These are phyloP conservation scores for Aspergillus haitiensis DNA, from an alignment of 495 filamentous ascomycete species.

Conservation along the genomic window DNA sequence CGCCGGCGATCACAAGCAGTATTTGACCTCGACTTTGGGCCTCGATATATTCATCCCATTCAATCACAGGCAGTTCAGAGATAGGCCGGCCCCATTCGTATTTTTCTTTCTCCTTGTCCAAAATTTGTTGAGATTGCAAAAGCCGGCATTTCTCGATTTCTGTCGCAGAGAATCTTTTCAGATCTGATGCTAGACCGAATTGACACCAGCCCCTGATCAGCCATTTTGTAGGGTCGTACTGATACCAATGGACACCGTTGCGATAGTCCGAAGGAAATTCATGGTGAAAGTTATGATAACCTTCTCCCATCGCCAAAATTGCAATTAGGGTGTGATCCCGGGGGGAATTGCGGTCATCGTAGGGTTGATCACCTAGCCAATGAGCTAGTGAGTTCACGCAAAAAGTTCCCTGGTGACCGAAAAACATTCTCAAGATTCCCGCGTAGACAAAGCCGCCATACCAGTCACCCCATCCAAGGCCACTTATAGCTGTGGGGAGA, in stretches of 20 bases:
- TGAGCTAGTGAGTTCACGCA: constrained; percentile 93
- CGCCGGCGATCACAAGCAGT: constrained; percentile 77
- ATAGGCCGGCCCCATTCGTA: constrained; percentile 88
- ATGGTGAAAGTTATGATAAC: constrained; percentile 97
- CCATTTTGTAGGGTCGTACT: constrained; percentile 97
- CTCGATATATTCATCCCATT: constrained; percentile 83
- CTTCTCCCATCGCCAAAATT: constrained; percentile 83
- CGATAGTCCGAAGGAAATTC: constrained; percentile 94
- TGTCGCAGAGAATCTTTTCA: constrained; percentile 86
- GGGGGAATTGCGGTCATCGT: constrained; percentile 89
- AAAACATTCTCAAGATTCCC: constrained; percentile 83
- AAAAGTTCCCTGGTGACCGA: constrained; percentile 93
- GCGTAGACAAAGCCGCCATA: constrained; percentile 81
- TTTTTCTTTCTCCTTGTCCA: constrained; percentile 76
- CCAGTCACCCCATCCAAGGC: constrained; percentile 79
- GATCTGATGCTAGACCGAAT: constrained; percentile 79
- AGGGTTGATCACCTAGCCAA: constrained; percentile 92
- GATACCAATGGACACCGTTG: constrained; percentile 88
- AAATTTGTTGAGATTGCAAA: constrained; percentile 90
- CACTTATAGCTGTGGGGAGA: constrained; percentile 73
- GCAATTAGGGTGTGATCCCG: constrained; percentile 88
- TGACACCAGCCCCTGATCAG: constrained; percentile 82
- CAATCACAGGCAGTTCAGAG: constrained; percentile 80
- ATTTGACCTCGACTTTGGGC: constrained; percentile 57
- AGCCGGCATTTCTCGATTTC: constrained; percentile 93